These are phyloP conservation scores for Westerdykella ornata DNA, from an alignment of 2,329 filamentous ascomycete species.

Conservation along the genomic window DNA sequence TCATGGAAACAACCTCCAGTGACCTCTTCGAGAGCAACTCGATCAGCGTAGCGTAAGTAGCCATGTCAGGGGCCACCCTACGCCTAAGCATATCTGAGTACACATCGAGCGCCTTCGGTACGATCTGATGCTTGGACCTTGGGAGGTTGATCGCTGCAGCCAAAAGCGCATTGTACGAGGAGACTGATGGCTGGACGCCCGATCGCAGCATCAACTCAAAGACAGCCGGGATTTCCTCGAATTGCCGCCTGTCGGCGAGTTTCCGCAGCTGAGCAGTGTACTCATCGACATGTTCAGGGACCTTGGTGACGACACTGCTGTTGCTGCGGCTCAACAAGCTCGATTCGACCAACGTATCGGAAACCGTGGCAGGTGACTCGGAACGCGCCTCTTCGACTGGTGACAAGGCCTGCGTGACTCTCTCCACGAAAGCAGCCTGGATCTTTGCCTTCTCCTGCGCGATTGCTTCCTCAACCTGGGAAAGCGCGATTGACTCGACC, in stretches of 20 bases:
- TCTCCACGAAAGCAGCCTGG: constrained; percentile 45
- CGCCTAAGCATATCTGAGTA: constrained; percentile 94
- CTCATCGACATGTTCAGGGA: constrained; percentile 54
- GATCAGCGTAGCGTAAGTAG: constrained; percentile 84
- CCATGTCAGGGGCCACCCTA: constrained; percentile 70
- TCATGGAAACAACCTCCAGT: constrained; percentile 67
- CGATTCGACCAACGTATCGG: constrained; percentile 24
- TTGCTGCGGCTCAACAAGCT: constrained; percentile 23
- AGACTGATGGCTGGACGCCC: constrained; percentile 70
- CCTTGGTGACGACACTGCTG: constrained; percentile 54
- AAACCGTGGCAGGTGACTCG: constrained; percentile 27
- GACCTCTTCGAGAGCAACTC: constrained; percentile 74
- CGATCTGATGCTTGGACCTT: constrained; percentile 69
- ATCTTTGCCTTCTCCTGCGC: constrained; percentile 66
- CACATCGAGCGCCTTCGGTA: constrained; percentile 86
- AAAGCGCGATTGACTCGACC: constrained; percentile 54
- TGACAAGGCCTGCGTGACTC: constrained; percentile 28
- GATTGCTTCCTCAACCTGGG: constrained; percentile 78
- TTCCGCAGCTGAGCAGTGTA: constrained; percentile 75
- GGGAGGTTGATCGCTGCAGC: constrained; percentile 79
- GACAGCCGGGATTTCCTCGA: constrained; percentile 79
- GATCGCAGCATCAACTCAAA: constrained; percentile 87
- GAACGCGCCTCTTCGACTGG: constrained; percentile 25
- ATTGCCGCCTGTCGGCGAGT: constrained; percentile 64
- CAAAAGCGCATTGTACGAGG: constrained; percentile 88